phyloP scores from a whole-genome alignment of 1,284 basidiomycete genomes.

The Pyrrhoderma noxium region DNA sequence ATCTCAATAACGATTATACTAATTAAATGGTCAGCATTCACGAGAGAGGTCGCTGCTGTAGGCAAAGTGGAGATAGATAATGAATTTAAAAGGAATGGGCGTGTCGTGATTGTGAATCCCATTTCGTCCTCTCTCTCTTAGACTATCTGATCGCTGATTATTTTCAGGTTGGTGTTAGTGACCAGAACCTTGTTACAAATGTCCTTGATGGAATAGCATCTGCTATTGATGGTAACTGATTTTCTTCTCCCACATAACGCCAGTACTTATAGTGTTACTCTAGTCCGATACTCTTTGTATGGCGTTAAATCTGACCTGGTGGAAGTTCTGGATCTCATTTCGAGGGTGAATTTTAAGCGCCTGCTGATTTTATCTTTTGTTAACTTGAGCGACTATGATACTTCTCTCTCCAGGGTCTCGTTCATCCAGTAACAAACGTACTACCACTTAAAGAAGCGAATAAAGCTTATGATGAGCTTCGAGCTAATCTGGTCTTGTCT shows the following conservation, averaged over 20 bases:
- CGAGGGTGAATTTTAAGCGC: conserved; percentile 1
- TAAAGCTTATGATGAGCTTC: conserved; percentile 7
- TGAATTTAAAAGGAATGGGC: not conserved
- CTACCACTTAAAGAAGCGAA: conserved; percentile 6
- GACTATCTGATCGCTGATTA: too few relatives aligned
- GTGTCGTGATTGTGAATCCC: conserved; percentile 1
- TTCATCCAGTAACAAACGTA: not conserved
- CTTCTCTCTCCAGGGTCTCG: conserved; percentile 1
- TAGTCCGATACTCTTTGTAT: conserved; percentile 6
- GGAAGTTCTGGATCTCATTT: conserved; percentile 4
- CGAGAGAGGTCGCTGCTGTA: conserved; percentile 3
- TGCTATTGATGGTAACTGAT: not conserved
- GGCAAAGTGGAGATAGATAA: not conserved
- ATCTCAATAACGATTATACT: not conserved
- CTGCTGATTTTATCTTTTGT: not conserved
- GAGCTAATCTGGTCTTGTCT: not conserved
- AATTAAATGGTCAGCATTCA: not conserved
- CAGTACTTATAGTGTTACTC: not conserved
- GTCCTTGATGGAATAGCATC: not conserved
- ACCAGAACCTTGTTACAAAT: conserved; percentile 2
- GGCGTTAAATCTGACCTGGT: conserved; percentile 2
- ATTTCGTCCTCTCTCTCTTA: not conserved
- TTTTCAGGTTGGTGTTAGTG: conserved; percentile 1
- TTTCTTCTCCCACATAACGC: too few relatives aligned
- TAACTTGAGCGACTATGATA: not conserved